Evolutionary conservation across 345 rosid genomes (phyloP), one percentile per base, ranked within the genome.

Genomic region (Populus tremula): DNA sequence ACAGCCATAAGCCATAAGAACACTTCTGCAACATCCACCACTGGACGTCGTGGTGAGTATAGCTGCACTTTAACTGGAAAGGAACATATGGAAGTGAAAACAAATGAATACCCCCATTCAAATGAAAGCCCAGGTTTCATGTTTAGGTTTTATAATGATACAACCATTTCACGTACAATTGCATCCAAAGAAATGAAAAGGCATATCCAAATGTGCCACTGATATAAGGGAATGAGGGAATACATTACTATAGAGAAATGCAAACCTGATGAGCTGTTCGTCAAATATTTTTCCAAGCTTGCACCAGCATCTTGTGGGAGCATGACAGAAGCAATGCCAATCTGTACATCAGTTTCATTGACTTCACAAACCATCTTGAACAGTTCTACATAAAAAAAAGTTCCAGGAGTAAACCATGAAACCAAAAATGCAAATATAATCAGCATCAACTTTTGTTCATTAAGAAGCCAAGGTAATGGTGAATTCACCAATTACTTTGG

Each of bases 1-100:
- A 92, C 97, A 77, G 99, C 99, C 97, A 96, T 93, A 75, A 96
- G 95, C 99, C 99, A 96, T 31, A 96, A 83, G 80, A 96, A 96
- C 70, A 96, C 97, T 91, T 96, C 99, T 54, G 99, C 98, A 79
- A 93, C 91, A 72, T 96, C 99, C 77, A 96, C 96, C 29, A 87
- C 80, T 25, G 98, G 97, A 56, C 99, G 98, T 76, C 64, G 85
- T 17, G 99, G 99, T 36, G 99, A 93, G 87, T 93, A 96, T 62
- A 93, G 81, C 82, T 90, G 94, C 83, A 96, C 89, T 70, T 85
- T 81, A 87, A 96, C 99, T 96, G 94, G 79, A 79, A 49, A 47
- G 36, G 69, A 13, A 23, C 43, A 69, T 25, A 20, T 71, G 65
- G 27, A 49, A 31, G 70, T 21, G 56, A 61, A 75, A 77, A 67